Base-by-base conservation (phyloP, 1,284 basidiomycete species). In the Bjerkandera adusta region DNA sequence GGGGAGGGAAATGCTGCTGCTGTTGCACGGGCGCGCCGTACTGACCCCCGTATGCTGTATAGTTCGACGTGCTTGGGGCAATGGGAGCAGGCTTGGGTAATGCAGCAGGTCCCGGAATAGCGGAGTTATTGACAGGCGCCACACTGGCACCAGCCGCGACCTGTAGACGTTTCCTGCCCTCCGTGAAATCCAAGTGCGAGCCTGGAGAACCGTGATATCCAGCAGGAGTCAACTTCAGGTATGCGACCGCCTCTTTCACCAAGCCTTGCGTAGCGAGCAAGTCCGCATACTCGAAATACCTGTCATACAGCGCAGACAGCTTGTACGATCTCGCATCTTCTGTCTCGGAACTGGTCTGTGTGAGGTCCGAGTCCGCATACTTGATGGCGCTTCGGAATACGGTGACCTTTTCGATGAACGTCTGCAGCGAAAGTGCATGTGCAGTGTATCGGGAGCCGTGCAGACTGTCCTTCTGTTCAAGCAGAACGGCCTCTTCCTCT, bases 401-500 rank as follows among this genome's bases (percentile, higher is more conserved):
- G 1, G 92, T 86, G 34, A 98, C 93, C 71, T 99, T 99, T 68
- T 99, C 96, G 61, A 98, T 82, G 69, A 99, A 96, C 0, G 88
- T 88, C 67, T 98, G 94, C 26, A 99, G 71, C 1, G 95, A 93
- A 39, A 85, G 79, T 0, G 89, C 92, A 59, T 96, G 94, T 0
- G 89, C 86, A 6, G 92, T 85, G 65, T 95, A 97, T 8, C 74
- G 73, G 1, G 89, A 87, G 10, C 72, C 73, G 42, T 68, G 64
- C 30, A 66, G 57, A 6, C 65, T 58, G 6, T 69, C 66, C 30
- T 76, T 75, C 45, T 83, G 79, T 1, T 62, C 60, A 11, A 74
- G 61, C 25, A 77, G 62, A 1, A 60, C 61, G 43, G 72, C 73
- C 71, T 97, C 94, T 54, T 97, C 94, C 63, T 97, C 94, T 5